Conservation (phyloP, 2,329 filamentous ascomycete genomes). For the Phyllosticta citriasiana region DNA sequence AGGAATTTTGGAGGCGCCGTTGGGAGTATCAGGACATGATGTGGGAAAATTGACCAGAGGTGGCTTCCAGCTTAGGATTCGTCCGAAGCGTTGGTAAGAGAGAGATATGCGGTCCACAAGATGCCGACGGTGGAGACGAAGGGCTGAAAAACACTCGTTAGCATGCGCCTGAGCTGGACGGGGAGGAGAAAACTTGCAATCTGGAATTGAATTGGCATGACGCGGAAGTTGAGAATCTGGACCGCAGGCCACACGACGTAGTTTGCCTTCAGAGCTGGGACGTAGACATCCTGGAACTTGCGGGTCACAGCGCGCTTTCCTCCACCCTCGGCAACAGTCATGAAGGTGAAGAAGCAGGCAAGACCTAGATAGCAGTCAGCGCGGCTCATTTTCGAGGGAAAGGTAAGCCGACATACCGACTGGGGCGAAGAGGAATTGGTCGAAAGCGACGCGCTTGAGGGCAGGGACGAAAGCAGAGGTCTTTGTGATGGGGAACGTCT, state of each 20-base stretch:
- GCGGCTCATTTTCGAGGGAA: neutral
- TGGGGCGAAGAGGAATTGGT: constrained; percentile 89
- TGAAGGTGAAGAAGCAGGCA: constrained; percentile 83
- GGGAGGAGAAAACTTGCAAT: constrained; percentile 49
- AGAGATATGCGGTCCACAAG: constrained; percentile 94
- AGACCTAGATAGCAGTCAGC: constrained; percentile 45
- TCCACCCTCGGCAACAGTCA: constrained; percentile 92
- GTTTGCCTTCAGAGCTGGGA: constrained; percentile 91
- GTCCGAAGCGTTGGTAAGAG: constrained; percentile 78
- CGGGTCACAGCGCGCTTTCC: constrained; percentile 65
- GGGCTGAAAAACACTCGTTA: constrained; percentile 46
- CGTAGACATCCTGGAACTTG: constrained; percentile 89
- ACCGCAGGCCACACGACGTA: constrained; percentile 92
- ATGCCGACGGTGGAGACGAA: constrained; percentile 95
- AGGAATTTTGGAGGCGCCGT: neutral
- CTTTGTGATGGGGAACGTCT: constrained; percentile 76
- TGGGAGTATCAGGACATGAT: neutral
- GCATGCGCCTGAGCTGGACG: constrained; percentile 11
- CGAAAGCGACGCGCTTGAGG: constrained; percentile 81
- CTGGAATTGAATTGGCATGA: constrained; percentile 93
- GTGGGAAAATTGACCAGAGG: neutral
- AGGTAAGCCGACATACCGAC: constrained; percentile 47
- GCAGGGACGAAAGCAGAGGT: constrained; percentile 63
- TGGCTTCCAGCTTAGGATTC: constrained; percentile 34
- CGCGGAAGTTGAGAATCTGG: constrained; percentile 89